These are phyloP conservation scores for Neoboletus magnificus DNA, from an alignment of 768 basidiomycete genomes.

Conservation along the genomic window DNA sequence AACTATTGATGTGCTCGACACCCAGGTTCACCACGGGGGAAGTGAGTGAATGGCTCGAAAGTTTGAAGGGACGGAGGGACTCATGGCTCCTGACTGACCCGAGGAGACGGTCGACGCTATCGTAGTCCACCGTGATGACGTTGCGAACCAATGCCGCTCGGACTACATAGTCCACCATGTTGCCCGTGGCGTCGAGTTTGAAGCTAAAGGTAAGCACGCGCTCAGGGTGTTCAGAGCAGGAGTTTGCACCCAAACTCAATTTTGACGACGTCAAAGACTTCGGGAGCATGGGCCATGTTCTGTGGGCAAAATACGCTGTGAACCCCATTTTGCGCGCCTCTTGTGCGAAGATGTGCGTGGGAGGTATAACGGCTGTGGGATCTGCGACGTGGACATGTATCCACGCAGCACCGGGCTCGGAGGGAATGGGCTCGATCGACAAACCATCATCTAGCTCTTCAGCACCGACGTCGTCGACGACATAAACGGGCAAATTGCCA, in stretches of 20 bases:
- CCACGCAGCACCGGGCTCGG: conserved; percentile 65
- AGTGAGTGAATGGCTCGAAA: not conserved
- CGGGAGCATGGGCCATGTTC: conserved; percentile 74
- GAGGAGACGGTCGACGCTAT: conserved; percentile 55
- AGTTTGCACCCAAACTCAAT: conserved; percentile 46
- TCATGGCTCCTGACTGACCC: conserved; percentile 21
- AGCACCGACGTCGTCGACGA: conserved; percentile 78
- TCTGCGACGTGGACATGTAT: conserved; percentile 92
- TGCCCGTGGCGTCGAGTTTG: conserved; percentile 57
- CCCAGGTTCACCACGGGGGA: conserved; percentile 5
- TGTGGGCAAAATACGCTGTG: conserved; percentile 64
- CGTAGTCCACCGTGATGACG: conserved; percentile 61
- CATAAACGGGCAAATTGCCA: conserved; percentile 74
- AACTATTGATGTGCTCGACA: conserved; percentile 22
- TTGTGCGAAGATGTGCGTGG: conserved; percentile 57
- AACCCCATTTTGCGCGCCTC: conserved; percentile 50
- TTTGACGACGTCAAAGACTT: conserved; percentile 45
- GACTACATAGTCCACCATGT: conserved; percentile 68
- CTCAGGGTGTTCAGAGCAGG: conserved; percentile 38
- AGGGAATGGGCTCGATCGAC: conserved; percentile 68
- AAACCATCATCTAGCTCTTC: conserved; percentile 93
- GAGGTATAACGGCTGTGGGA: conserved; percentile 76
- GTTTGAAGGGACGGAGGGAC: conserved; percentile 23
- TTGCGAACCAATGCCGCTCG: conserved; percentile 74
- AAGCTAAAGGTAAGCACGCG: conserved; percentile 78